Conservation (phyloP, 2,329 filamentous ascomycete genomes). For the Hortaea werneckii region DNA sequence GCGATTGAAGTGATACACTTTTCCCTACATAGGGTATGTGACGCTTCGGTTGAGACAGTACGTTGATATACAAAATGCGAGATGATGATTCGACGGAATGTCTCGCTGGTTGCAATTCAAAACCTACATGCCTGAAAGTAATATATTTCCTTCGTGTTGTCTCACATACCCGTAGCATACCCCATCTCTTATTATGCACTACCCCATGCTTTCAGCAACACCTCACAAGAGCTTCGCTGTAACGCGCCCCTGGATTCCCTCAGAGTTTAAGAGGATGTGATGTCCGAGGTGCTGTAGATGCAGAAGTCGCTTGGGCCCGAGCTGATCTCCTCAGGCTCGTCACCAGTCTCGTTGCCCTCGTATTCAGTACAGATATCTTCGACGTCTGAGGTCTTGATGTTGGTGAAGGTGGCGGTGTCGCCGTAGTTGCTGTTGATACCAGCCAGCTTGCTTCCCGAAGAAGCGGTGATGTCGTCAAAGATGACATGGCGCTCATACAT, state of each 20-base stretch:
- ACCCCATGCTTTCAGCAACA: not conserved
- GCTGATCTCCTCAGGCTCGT: constrained; percentile 24
- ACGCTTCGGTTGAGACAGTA: too few species aligned
- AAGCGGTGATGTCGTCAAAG: constrained; percentile 34
- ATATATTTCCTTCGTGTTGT: too few species aligned
- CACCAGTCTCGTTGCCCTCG: constrained; percentile 25
- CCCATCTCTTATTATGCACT: not conserved
- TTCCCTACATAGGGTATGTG: too few species aligned
- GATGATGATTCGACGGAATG: too few species aligned
- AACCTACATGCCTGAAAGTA: too few species aligned
- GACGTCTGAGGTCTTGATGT: constrained; percentile 29
- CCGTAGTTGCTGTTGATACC: constrained; percentile 44
- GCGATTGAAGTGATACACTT: too few species aligned
- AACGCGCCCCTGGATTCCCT: not conserved
- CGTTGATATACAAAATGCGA: too few species aligned
- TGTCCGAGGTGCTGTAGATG: constrained; percentile 21
- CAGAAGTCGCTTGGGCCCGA: constrained; percentile 25
- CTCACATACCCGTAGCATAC: not conserved
- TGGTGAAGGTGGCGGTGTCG: constrained; percentile 35
- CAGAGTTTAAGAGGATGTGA: constrained; percentile 8
- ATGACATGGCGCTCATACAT: constrained; percentile 33
- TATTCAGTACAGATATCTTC: constrained; percentile 28
- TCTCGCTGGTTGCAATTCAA: too few species aligned
- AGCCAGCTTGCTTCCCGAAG: constrained; percentile 32
- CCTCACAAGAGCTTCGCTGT: not conserved